A percentile compares a stretch with the other conserved stretches of the same genome.
Evolutionary conservation across 2,329 filamentous ascomycete genomes (phyloP).

Genomic region (Fusarium sp.): DNA sequence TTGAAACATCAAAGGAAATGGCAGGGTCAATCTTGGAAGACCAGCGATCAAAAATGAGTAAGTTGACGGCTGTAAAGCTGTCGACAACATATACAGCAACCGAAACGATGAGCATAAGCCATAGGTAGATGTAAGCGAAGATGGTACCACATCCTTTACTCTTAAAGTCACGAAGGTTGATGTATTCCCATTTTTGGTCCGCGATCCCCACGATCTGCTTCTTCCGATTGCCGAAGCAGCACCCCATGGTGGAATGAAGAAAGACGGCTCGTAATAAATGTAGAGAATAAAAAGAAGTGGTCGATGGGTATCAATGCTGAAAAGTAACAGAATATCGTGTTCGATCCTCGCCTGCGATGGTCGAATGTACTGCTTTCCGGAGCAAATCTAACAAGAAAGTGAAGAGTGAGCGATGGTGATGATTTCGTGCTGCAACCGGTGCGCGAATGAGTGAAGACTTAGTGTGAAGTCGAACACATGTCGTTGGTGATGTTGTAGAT

Average conservation of each 20-base stretch:
- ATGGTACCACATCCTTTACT: conserved; percentile 78
- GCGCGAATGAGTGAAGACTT: conserved; percentile 24
- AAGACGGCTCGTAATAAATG: conserved; percentile 14
- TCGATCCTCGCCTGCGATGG: conserved; percentile 62
- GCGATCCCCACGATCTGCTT: conserved; percentile 73
- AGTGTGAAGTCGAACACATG: conserved; percentile 28
- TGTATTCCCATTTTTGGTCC: conserved; percentile 95
- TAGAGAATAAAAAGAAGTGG: conserved; percentile 23
- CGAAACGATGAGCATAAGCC: conserved; percentile 80
- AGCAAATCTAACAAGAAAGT: conserved; percentile 20
- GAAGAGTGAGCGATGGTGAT: conserved; percentile 27
- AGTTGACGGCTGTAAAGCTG: conserved; percentile 90
- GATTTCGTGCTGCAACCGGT: conserved; percentile 35
- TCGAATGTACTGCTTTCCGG: conserved; percentile 50
- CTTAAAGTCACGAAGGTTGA: conserved; percentile 81
- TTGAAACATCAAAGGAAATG: conserved; percentile 79
- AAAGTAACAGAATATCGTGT: conserved; percentile 43
- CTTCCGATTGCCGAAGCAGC: conserved; percentile 68
- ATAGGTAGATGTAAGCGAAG: conserved; percentile 86
- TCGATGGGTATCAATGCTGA: conserved; percentile 20
- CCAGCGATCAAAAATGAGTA: conserved; percentile 90
- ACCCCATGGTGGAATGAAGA: conserved; percentile 63
- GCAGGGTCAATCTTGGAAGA: conserved; percentile 82
- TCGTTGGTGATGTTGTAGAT: conserved; percentile 18
- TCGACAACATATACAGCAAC: conserved; percentile 88